Evolutionary conservation across 805 yeast genomes (phyloP).

Genomic region (Candida suzukii): DNA sequence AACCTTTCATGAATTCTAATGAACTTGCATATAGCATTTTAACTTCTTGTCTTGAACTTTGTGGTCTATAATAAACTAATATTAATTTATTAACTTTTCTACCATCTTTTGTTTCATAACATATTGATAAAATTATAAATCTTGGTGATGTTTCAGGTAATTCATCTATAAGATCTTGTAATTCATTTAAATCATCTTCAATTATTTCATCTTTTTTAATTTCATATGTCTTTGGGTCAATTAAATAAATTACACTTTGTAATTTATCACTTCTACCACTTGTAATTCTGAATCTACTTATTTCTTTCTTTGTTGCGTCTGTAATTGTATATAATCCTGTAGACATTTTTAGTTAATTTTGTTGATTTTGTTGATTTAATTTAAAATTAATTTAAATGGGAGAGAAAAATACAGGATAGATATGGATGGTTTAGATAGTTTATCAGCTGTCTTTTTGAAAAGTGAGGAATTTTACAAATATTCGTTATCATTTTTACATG

Average conservation of each 20-base stretch:
- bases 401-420: too few species aligned
- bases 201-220: slow-evolving; percentile 42
- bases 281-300: slow-evolving; percentile 67
- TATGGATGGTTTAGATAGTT: too few species aligned
- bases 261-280: slow-evolving; percentile 57
- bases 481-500: too few species aligned
- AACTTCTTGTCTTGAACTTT: slow-evolving; percentile 72
- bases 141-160: slow-evolving; percentile 81
- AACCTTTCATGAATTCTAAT: slow-evolving; percentile 67
- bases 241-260: slow-evolving; percentile 56
- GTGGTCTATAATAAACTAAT: slow-evolving; percentile 82
- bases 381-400: too few species aligned
- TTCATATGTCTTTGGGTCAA: slow-evolving; percentile 49
- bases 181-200: slow-evolving; percentile 32
- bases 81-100: slow-evolving; percentile 69
- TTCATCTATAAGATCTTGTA: slow-evolving; percentile 65
- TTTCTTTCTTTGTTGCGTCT: slow-evolving; percentile 48
- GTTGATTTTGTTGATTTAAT: too few species aligned
- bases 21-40: slow-evolving; percentile 93
- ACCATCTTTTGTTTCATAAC: slow-evolving; percentile 63
- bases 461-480: too few species aligned
- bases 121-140: slow-evolving; percentile 69
- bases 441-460: too few species aligned
- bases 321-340: slow-evolving; percentile 56
- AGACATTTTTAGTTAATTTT: slow-evolving; percentile 32